These are phyloP conservation scores for Eurotiales sp. DNA, from an alignment of 2,329 filamentous ascomycete species.

Conservation along the genomic window DNA sequence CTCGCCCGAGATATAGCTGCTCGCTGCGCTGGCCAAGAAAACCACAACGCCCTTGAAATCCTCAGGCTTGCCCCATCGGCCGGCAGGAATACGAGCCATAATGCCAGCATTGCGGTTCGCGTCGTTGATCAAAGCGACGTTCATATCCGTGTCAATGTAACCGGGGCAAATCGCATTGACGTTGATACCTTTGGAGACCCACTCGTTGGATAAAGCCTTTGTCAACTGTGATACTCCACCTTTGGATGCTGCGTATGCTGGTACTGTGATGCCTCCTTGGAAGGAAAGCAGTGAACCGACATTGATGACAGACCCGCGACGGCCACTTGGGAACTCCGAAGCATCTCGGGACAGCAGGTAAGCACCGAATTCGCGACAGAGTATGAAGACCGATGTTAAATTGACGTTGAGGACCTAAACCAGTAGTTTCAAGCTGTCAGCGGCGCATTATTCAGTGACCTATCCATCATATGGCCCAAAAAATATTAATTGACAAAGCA, in stretches of 20 bases:
- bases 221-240: slow-evolving; percentile 81
- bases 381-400: slow-evolving; percentile 72
- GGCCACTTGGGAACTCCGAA: slow-evolving; percentile 27
- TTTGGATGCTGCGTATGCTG: slow-evolving; percentile 82
- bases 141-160: slow-evolving; percentile 95
- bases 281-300: slow-evolving; percentile 76
- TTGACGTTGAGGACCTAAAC: slow-evolving; percentile 78
- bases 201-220: slow-evolving; percentile 82
- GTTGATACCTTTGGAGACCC: slow-evolving; percentile 71
- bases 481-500: background rate
- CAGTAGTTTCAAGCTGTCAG: background rate
- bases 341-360: slow-evolving; percentile 28
- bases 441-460: too few relatives aligned
- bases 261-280: slow-evolving; percentile 83
- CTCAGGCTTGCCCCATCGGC: slow-evolving; percentile 75
- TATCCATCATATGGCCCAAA: too few relatives aligned
- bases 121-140: slow-evolving; percentile 73
- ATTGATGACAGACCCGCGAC: slow-evolving; percentile 64
- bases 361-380: slow-evolving; percentile 35
- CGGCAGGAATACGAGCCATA: slow-evolving; percentile 74
- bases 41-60: slow-evolving; percentile 84
- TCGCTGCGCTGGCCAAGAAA: slow-evolving; percentile 72
- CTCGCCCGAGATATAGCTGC: slow-evolving; percentile 78
- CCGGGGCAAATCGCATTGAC: slow-evolving; percentile 89
- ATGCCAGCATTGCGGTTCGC: slow-evolving; percentile 67